Evolutionary conservation across 306 rosid genomes (phyloP).

Genomic region (Oxytropis ochrocephala): DNA sequence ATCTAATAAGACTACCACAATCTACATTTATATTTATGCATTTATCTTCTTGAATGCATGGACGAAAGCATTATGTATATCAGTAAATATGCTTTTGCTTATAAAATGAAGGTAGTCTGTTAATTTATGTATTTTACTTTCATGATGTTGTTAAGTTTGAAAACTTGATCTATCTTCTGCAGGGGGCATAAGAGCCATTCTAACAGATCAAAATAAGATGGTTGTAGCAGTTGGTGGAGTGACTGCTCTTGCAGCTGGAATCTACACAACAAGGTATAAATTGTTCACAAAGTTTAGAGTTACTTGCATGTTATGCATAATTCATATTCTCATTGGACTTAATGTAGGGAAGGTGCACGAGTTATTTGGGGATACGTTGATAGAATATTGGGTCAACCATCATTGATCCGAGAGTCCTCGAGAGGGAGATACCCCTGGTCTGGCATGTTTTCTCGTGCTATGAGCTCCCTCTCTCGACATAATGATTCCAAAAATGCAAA

Average conservation of each 20-base stretch:
- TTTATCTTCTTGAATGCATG: not conserved
- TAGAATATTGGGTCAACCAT: conserved; percentile 96
- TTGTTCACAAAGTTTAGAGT: not conserved
- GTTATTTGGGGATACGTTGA: conserved; percentile 99
- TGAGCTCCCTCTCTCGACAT: conserved; percentile 36
- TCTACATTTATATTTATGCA: not conserved
- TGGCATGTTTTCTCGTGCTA: conserved; percentile 57
- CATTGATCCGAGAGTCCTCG: conserved; percentile 90
- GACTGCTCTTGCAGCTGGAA: conserved; percentile 94
- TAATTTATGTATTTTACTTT: conserved; percentile 4
- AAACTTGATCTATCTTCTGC: conserved; percentile 27
- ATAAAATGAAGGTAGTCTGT: not conserved
- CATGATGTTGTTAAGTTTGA: not conserved
- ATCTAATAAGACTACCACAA: not conserved
- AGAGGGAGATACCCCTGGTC: conserved; percentile 98
- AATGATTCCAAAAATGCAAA: conserved; percentile 40
- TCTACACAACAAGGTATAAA: conserved; percentile 88
- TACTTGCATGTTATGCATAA: conserved; percentile 12
- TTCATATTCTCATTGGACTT: not conserved
- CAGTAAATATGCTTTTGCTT: not conserved
- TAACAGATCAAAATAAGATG: conserved; percentile 95
- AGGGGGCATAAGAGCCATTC: conserved; percentile 93
- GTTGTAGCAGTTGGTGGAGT: conserved; percentile 96
- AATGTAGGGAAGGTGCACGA: conserved; percentile 89
- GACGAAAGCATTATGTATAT: not conserved